Evolutionary conservation across 2,329 filamentous ascomycete species (phyloP).

Genomic region (Trichoderma polysporum): DNA sequence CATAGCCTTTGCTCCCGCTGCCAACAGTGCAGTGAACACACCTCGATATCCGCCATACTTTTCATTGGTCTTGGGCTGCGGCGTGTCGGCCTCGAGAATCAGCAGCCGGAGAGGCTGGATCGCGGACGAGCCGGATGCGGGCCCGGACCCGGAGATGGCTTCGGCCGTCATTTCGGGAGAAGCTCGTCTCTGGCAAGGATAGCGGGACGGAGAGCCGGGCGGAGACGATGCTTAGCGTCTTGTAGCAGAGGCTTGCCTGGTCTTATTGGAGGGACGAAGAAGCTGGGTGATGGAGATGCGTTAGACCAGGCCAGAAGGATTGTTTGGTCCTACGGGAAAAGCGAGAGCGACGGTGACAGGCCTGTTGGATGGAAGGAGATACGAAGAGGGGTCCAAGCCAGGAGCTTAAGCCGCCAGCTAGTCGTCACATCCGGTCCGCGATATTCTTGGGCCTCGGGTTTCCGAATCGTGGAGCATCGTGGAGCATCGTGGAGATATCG

Average conservation of each 20-base stretch:
- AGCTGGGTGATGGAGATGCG: constrained; percentile 5
- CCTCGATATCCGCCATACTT: constrained; percentile 72
- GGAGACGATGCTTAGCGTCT: not conserved
- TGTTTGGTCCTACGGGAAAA: not conserved
- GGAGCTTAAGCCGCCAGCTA: not conserved
- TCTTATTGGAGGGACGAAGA: not conserved
- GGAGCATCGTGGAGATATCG: constrained; percentile 17
- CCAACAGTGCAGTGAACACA: constrained; percentile 63
- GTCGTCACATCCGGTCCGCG: not conserved
- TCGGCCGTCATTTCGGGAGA: constrained; percentile 13
- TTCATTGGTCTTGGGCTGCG: constrained; percentile 60
- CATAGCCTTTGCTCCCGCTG: constrained; percentile 51
- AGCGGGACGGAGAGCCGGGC: not conserved
- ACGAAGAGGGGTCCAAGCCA: not conserved
- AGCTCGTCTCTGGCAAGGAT: not conserved
- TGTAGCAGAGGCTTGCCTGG: not conserved
- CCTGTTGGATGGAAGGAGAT: not conserved
- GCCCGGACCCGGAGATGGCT: constrained; percentile 15
- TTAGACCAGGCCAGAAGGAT: constrained; percentile 2
- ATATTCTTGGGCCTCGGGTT: not conserved
- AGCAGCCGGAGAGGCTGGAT: constrained; percentile 68
- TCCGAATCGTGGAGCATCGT: constrained; percentile 20
- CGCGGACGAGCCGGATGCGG: constrained; percentile 4
- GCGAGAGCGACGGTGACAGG: not conserved
- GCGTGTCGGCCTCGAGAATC: constrained; percentile 84